Evolutionary conservation across 768 basidiomycete genomes (phyloP).

Genomic region (Trametes punicea): DNA sequence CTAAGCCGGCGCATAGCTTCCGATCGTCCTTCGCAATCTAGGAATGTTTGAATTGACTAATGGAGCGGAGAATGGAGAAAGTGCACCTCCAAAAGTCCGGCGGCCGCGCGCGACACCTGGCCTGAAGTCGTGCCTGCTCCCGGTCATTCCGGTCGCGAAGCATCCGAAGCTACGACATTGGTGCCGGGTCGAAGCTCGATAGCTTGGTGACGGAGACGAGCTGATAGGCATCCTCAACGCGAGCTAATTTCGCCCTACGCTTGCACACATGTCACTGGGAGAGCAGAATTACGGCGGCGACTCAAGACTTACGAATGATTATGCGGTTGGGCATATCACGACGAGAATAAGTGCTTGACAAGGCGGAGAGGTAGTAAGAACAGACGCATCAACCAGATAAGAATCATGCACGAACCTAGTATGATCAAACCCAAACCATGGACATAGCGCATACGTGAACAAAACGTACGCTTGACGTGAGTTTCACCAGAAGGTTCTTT

Average conservation of each 20-base stretch:
- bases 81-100: not conserved
- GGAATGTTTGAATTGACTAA: conserved; percentile 21
- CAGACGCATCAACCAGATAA: too few relatives aligned
- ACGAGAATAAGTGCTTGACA: too few relatives aligned
- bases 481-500: too few relatives aligned
- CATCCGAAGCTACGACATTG: not conserved
- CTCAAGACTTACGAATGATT: too few relatives aligned
- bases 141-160: conserved; percentile 2
- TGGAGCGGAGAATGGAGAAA: not conserved
- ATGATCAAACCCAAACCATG: not conserved
- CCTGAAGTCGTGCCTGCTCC: not conserved
- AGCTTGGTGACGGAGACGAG: not conserved
- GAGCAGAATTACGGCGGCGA: too few relatives aligned
- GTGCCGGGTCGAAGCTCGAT: not conserved
- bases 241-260: not conserved
- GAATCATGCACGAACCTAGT: too few relatives aligned
- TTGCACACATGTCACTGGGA: too few relatives aligned
- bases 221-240: not conserved
- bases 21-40: conserved; percentile 12
- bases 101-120: not conserved
- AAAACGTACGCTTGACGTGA: not conserved
- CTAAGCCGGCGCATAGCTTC: not conserved
- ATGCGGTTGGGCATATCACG: too few relatives aligned
- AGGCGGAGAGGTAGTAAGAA: too few relatives aligned
- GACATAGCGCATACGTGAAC: not conserved